phyloP scores from a whole-genome alignment of 805 yeast species.

The Clavispora phyllophila region DNA sequence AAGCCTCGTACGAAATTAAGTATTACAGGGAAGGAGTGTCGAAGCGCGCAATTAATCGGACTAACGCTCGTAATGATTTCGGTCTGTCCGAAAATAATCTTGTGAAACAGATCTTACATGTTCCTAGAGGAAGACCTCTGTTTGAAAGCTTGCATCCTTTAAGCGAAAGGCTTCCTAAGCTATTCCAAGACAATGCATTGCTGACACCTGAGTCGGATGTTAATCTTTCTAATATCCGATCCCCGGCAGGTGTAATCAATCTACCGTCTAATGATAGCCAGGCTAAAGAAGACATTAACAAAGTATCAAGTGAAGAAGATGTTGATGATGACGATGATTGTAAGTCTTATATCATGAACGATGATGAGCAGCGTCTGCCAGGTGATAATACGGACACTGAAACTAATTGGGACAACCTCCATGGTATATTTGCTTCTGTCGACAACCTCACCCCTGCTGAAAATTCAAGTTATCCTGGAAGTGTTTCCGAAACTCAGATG shows the following conservation, averaged over 20 bases:
- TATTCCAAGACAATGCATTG: neutral
- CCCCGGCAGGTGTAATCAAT: neutral
- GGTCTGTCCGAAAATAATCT: neutral
- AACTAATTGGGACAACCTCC: constrained; percentile 13
- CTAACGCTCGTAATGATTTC: neutral
- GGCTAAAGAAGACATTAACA: neutral
- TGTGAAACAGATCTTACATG: constrained; percentile 27
- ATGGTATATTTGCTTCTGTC: constrained; percentile 10
- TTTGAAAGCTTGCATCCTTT: constrained; percentile 37
- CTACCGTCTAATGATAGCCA: neutral
- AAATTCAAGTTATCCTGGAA: neutral
- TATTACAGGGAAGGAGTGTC: neutral
- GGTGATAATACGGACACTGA: constrained; percentile 30
- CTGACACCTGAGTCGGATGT: neutral
- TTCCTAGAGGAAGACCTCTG: constrained; percentile 41
- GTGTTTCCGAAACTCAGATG: neutral
- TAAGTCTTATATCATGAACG: neutral
- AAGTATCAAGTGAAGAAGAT: neutral
- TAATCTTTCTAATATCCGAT: neutral
- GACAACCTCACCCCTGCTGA: constrained; percentile 6
- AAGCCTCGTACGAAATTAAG: neutral
- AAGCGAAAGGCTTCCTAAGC: constrained; percentile 23
- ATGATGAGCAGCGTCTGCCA: constrained; percentile 12
- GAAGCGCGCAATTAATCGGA: neutral
- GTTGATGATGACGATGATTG: neutral